Conservation (phyloP, 345 rosid species). For the Arabidopsis thaliana region DNA sequence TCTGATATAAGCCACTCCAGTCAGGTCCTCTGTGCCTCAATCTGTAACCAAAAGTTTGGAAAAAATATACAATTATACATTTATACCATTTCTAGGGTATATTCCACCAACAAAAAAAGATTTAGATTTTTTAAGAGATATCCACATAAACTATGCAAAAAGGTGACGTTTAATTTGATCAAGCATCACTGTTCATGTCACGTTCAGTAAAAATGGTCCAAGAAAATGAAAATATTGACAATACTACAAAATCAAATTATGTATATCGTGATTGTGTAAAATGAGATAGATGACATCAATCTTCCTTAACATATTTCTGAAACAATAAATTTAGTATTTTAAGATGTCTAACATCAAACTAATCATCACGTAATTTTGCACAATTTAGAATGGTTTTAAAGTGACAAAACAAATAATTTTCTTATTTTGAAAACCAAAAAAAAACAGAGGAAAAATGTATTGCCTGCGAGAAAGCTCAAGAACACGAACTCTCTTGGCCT, state of each 20-base stretch:
- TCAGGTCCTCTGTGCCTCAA: slow-evolving; percentile 99
- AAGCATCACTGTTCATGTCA: slow-evolving; percentile 23
- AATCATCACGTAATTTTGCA: slow-evolving; percentile 5
- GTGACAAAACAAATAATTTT: background rate
- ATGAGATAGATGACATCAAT: background rate
- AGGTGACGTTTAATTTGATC: slow-evolving; percentile 15
- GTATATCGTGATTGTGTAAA: background rate
- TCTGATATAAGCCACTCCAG: slow-evolving; percentile 94
- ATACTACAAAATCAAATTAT: background rate
- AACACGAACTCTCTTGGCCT: slow-evolving; percentile 92
- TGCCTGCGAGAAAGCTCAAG: slow-evolving; percentile 99
- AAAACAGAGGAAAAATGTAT: background rate
- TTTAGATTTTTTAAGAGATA: background rate
- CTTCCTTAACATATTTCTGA: background rate
- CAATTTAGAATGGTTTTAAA: background rate
- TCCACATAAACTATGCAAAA: background rate
- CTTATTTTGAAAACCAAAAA: background rate
- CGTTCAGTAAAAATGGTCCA: slow-evolving; percentile 13
- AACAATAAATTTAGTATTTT: background rate
- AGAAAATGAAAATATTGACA: background rate
- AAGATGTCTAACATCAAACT: background rate
- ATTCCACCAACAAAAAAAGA: slow-evolving; percentile 20
- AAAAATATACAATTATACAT: background rate
- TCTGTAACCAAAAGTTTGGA: slow-evolving; percentile 45
- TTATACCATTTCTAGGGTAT: background rate